Evolutionary conservation across 2,329 filamentous ascomycete species (phyloP).

Genomic region (Pseudogymnoascus verrucosus): DNA sequence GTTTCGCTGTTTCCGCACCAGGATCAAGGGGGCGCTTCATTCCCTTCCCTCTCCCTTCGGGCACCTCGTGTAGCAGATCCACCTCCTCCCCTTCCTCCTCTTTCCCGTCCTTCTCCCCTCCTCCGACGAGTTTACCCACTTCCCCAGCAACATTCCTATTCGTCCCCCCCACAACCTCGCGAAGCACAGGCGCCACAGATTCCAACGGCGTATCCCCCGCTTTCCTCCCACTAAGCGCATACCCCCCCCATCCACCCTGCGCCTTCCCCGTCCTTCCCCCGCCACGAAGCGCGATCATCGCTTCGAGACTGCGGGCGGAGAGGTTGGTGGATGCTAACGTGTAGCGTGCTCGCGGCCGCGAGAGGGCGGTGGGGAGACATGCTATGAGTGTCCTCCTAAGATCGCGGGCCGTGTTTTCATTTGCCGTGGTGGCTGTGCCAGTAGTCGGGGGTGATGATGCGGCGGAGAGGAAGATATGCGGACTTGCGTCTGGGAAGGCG

Average conservation of each 20-base stretch:
- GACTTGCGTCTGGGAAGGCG: slow-evolving; percentile 73
- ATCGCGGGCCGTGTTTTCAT: slow-evolving; percentile 42
- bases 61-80: slow-evolving; percentile 12
- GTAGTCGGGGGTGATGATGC: slow-evolving; percentile 60
- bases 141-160: slow-evolving; percentile 23
- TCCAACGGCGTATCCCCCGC: slow-evolving; percentile 46
- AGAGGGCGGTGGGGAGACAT: slow-evolving; percentile 75
- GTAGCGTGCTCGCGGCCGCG: slow-evolving; percentile 64
- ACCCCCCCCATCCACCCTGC: slow-evolving; percentile 72
- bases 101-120: background rate
- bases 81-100: slow-evolving; percentile 13
- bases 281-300: slow-evolving; percentile 62
- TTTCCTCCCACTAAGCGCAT: slow-evolving; percentile 53
- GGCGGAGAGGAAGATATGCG: slow-evolving; percentile 58
- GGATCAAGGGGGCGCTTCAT: slow-evolving; percentile 17
- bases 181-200: slow-evolving; percentile 31
- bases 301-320: slow-evolving; percentile 61
- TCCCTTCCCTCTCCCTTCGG: slow-evolving; percentile 1
- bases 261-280: slow-evolving; percentile 62
- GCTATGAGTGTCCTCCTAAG: slow-evolving; percentile 65
- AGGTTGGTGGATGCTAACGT: slow-evolving; percentile 60
- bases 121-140: slow-evolving; percentile 18
- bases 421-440: slow-evolving; percentile 38
- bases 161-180: slow-evolving; percentile 23
- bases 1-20: slow-evolving; percentile 41